These are phyloP conservation scores for Wickerhamomyces chambardii DNA, from an alignment of 805 yeast genomes.

Conservation along the genomic window DNA sequence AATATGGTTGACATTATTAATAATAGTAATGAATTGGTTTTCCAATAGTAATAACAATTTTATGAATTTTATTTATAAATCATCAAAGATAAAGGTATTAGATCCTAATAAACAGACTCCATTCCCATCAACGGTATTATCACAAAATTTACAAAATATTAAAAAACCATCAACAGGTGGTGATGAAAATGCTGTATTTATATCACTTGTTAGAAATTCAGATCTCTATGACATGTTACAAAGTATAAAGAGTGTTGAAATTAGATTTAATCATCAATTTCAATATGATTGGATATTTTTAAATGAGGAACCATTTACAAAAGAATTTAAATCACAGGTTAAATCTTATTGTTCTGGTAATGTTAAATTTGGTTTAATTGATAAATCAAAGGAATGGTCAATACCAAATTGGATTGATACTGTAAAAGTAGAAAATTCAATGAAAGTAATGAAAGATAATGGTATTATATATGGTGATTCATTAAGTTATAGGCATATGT, in stretches of 20 bases:
- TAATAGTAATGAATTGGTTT: too few species aligned
- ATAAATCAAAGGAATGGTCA: slow-evolving; percentile 65
- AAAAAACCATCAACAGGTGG: too few species aligned
- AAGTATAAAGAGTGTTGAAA: slow-evolving; percentile 66
- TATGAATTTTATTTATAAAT: too few species aligned
- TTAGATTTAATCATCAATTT: slow-evolving; percentile 65
- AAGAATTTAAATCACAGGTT: slow-evolving; percentile 50
- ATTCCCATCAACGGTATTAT: too few species aligned
- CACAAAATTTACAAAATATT: too few species aligned
- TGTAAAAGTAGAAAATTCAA: slow-evolving; percentile 53
- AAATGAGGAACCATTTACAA: slow-evolving; percentile 69
- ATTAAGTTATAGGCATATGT: slow-evolving; percentile 81
- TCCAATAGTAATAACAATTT: too few species aligned
- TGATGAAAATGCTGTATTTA: slow-evolving; percentile 8
- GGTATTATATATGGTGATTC: slow-evolving; percentile 66
- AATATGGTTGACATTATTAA: too few species aligned
- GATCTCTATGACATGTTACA: slow-evolving; percentile 49
- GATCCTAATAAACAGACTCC: background rate
- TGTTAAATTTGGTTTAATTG: slow-evolving; percentile 59
- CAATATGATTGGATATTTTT: slow-evolving; percentile 91
- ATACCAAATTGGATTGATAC: slow-evolving; percentile 76
- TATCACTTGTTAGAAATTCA: slow-evolving; percentile 60
- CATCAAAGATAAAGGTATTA: background rate
- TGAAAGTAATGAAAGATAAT: slow-evolving; percentile 42
- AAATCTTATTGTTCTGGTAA: slow-evolving; percentile 50